phyloP scores from a whole-genome alignment of 1,284 basidiomycete species.

The Austroboletus rostrupii region DNA sequence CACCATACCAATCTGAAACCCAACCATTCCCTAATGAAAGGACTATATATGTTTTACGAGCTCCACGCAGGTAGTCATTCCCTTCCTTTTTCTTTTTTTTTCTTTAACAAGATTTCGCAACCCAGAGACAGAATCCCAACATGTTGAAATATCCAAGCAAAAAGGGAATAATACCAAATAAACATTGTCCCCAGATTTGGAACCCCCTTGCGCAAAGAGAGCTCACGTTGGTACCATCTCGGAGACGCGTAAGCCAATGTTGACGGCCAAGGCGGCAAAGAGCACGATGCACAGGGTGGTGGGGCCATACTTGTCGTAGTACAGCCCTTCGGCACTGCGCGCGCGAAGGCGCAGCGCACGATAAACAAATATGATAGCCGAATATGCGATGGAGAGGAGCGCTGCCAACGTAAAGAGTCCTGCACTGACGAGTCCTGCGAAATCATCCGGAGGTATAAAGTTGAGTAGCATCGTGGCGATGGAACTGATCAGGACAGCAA shows the following conservation, averaged over 20 bases:
- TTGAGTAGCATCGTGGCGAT: conserved; percentile 91
- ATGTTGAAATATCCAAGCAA: neutral
- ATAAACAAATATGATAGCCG: conserved; percentile 84
- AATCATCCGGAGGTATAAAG: conserved; percentile 77
- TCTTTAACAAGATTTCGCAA: neutral
- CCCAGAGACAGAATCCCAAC: neutral
- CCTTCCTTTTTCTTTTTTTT: too few relatives aligned
- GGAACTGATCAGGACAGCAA: conserved; percentile 82
- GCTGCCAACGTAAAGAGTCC: conserved; percentile 87
- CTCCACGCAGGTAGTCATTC: neutral
- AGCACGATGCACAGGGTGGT: conserved; percentile 72
- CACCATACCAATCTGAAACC: conserved; percentile 19
- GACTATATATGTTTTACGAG: conserved; percentile 11
- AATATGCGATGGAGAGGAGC: conserved; percentile 86
- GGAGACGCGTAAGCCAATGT: conserved; percentile 60
- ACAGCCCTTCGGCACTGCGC: conserved; percentile 74
- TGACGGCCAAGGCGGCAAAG: conserved; percentile 70
- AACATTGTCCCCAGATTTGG: neutral
- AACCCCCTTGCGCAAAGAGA: neutral
- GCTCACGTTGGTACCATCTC: conserved; percentile 36
- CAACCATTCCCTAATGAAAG: conserved; percentile 25
- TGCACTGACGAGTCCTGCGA: conserved; percentile 78
- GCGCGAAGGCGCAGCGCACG: conserved; percentile 75
- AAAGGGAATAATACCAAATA: conserved; percentile 1
- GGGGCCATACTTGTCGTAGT: conserved; percentile 88